Percentiles rank a stretch among this genome's conserved stretches.
Conservation (phyloP, 2,329 filamentous ascomycete genomes). For the Trichoderma harzianum region DNA sequence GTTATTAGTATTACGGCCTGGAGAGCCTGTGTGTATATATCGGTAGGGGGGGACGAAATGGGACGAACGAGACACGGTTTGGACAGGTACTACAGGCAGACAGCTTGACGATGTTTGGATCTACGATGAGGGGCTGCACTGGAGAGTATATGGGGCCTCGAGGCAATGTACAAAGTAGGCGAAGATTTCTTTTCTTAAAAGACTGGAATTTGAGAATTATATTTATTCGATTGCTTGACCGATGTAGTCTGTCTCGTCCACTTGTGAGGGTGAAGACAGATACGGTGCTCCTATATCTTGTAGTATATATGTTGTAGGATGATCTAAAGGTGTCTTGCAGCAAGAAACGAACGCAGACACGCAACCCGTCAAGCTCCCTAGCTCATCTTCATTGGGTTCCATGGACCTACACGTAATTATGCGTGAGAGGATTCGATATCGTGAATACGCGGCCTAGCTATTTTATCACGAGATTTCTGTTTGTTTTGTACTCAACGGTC, state of each 20-base stretch:
- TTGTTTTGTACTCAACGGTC: background rate
- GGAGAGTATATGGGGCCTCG: slow-evolving; percentile 5
- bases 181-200: background rate
- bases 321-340: no score
- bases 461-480: background rate
- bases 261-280: background rate
- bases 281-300: background rate
- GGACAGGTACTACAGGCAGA: background rate
- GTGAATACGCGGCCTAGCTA: background rate
- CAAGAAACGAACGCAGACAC: background rate
- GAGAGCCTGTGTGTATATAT: slow-evolving; percentile 13
- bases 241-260: background rate
- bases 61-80: background rate
- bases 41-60: background rate
- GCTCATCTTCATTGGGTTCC: background rate
- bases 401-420: background rate
- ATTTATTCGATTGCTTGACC: background rate
- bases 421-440: background rate
- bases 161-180: slow-evolving; percentile 12
- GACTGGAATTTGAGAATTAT: background rate
- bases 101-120: background rate
- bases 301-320: no score
- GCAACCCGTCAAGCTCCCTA: background rate
- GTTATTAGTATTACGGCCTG: background rate
- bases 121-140: background rate